Evolutionary conservation across 73 alveolate species (phyloP).

Genomic region (Effrenium voratum): DNA sequence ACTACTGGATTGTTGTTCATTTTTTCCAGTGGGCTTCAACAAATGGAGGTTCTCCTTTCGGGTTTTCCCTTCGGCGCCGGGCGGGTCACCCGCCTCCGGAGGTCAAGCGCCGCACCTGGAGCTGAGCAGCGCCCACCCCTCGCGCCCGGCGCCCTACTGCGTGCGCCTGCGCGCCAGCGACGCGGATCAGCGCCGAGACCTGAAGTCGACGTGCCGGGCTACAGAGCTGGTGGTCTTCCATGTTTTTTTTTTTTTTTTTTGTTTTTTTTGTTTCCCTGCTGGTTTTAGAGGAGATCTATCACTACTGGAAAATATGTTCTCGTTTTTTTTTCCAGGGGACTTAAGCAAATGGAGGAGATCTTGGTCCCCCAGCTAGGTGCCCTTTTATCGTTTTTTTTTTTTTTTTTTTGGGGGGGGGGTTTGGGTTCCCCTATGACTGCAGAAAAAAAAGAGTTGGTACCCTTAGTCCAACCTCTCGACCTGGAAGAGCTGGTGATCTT

Average conservation of each 20-base stretch:
- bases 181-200: constrained; percentile 34
- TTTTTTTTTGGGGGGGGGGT: too few relatives aligned
- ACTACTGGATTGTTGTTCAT: too few relatives aligned
- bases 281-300: background rate
- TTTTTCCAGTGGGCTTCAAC: too few relatives aligned
- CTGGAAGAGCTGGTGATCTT: too few relatives aligned
- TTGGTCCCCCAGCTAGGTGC: background rate
- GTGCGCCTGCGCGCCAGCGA: constrained; percentile 36
- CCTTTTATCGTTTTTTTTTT: too few relatives aligned
- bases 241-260: background rate
- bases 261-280: background rate
- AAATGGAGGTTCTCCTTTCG: too few relatives aligned
- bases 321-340: too few relatives aligned
- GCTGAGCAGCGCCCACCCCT: constrained; percentile 71
- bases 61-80: background rate
- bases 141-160: constrained; percentile 75
- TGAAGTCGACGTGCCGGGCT: background rate
- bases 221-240: background rate
- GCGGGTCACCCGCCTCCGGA: background rate
- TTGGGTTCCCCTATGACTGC: too few relatives aligned
- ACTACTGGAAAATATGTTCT: background rate
- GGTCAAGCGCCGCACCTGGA: constrained; percentile 64
- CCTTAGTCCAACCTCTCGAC: too few relatives aligned
- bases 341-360: background rate
- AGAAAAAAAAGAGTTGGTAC: too few relatives aligned